A percentile compares a stretch with the other conserved stretches of the same genome.
phyloP scores from a whole-genome alignment of 192 early-diverging fungal genomes.

The Mortierella alpina region DNA sequence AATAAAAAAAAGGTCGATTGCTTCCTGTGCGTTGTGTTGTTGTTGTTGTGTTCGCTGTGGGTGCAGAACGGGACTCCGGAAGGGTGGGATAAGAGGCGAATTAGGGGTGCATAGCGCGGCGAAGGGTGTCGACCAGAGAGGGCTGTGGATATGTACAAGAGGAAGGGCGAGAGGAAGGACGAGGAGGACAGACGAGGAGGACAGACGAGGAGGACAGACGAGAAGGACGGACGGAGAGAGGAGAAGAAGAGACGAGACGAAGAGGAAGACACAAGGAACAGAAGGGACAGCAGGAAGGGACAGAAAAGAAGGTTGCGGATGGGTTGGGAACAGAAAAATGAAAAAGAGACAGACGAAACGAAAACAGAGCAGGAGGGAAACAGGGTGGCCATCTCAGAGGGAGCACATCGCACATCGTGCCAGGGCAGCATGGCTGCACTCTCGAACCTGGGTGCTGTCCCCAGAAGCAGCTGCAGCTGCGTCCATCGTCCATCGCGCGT shows the following conservation, averaged over 20 bases:
- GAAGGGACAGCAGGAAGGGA: background rate
- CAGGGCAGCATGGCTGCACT: too few relatives aligned
- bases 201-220: background rate
- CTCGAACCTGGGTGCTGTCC: too few relatives aligned
- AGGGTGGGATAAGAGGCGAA: background rate
- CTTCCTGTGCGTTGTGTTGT: too few relatives aligned
- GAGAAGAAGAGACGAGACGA: background rate
- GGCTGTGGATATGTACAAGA: conserved; percentile 2
- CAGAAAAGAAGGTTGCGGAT: background rate
- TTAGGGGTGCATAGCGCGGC: background rate
- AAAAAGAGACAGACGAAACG: too few relatives aligned
- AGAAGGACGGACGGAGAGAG: background rate
- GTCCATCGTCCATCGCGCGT: too few relatives aligned
- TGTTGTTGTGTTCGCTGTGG: too few relatives aligned
- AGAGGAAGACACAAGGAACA: background rate
- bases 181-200: too few relatives aligned
- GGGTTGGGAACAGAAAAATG: too few relatives aligned
- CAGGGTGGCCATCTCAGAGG: too few relatives aligned
- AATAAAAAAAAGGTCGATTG: background rate
- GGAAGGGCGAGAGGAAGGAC: background rate
- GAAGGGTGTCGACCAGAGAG: background rate
- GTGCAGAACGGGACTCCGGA: background rate
- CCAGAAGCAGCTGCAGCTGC: too few relatives aligned
- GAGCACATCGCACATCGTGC: too few relatives aligned
- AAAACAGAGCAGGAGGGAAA: too few relatives aligned